Conservation (phyloP, 192 early-diverging fungal genomes). For the Entrophospora sp. region DNA sequence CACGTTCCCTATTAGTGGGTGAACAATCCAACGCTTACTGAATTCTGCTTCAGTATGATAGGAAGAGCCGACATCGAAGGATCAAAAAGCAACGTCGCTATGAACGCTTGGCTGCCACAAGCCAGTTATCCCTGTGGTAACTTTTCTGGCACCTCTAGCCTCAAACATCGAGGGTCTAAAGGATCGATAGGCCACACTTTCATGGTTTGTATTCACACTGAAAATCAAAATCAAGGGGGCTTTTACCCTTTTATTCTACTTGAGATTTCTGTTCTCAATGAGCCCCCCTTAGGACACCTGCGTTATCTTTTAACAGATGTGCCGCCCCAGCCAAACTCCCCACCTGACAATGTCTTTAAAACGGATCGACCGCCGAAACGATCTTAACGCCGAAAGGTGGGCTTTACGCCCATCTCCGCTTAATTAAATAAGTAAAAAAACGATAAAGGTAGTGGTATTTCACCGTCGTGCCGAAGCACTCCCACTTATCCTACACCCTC, state of each 20-base stretch:
- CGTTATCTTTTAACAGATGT: slow-evolving; percentile 73
- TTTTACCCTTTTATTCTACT: slow-evolving; percentile 71
- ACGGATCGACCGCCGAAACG: slow-evolving; percentile 40
- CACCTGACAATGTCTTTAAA: slow-evolving; percentile 62
- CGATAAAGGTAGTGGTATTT: too few species aligned
- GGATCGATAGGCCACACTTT: slow-evolving; percentile 29
- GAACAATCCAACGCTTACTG: slow-evolving; percentile 81
- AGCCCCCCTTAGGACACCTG: slow-evolving; percentile 71
- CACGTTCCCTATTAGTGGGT: slow-evolving; percentile 87
- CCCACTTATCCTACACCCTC: slow-evolving; percentile 60
- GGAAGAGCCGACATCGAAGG: slow-evolving; percentile 82
- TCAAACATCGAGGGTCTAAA: slow-evolving; percentile 51
- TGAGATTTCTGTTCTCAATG: slow-evolving; percentile 70
- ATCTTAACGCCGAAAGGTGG: too few species aligned
- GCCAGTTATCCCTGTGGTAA: slow-evolving; percentile 77
- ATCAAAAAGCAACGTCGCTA: slow-evolving; percentile 81
- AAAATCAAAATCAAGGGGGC: slow-evolving; percentile 64
- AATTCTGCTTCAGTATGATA: slow-evolving; percentile 82
- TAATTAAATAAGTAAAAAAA: slow-evolving; percentile 41
- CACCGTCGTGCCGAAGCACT: slow-evolving; percentile 35
- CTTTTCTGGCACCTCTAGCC: slow-evolving; percentile 74
- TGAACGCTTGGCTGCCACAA: slow-evolving; percentile 74
- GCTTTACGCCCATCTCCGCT: too few species aligned
- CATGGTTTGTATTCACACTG: slow-evolving; percentile 26
- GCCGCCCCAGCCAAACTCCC: slow-evolving; percentile 71